Evolutionary conservation across 352 stramenopile species (phyloP), one percentile per base, ranked within the genome.

Genomic region (Phytophthora sansomeana): DNA sequence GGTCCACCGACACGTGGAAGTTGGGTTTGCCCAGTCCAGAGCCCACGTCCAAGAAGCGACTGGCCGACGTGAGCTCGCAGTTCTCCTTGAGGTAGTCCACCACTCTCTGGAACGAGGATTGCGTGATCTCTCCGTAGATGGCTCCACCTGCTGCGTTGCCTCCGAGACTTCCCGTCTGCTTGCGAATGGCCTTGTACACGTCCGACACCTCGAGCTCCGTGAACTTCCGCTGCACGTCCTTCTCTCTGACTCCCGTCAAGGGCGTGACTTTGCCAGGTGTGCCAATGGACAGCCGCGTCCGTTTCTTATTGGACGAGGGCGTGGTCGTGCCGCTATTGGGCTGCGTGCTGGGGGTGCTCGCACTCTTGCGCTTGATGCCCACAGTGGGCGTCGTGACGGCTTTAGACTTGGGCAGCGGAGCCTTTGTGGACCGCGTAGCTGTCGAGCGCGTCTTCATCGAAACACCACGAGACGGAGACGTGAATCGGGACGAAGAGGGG

Each of bases 121-220:
- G 88, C 11, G 97, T 99, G 63, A 99, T 92, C 77, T 99, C 97
- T 16, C 97, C 97, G 72, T 99, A 99, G 67, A 99, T 99, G 21
- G 97, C 95, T 28, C 97, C 97, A 53, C 93, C 93, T 2, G 93
- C 88, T 4, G 91, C 96, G 66, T 99, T 99, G 16, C 97, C 97
- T 24, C 97, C 97, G 24, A 99, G 85, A 41, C 85, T 91, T 11
- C 97, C 96, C 0, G 96, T 99, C 44, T 97, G 76, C 70, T 98
- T 98, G 43, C 90, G 88, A 49, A 99, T 96, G 5, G 98, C 80
- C 49, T 85, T 87, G 77, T 99, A 98, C 5, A 94, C 87, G 35
- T 95, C 83, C 1, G 80, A 83, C n/a, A 96, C 87, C 42, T 95
- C 84, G 44, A 90, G 74, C 32, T 95, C 85, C 36, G 93, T 73